Percentiles rank a stretch among this genome's conserved stretches.
Conservation (phyloP, 768 basidiomycete species). For the Russula sp. region DNA sequence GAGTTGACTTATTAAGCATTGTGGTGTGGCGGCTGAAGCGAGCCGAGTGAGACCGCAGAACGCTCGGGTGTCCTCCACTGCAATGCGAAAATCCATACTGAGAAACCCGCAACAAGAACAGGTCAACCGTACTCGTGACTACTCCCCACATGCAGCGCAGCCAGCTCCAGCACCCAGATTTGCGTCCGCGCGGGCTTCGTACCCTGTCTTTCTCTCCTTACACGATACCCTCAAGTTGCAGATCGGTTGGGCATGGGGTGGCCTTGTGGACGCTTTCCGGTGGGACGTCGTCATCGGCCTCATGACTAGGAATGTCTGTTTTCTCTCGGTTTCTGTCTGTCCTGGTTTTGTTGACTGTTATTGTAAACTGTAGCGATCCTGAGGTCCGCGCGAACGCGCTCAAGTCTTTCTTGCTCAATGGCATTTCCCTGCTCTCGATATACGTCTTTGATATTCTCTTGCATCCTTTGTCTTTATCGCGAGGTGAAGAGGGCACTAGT, state of each 20-base stretch:
- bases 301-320: slow-evolving; percentile 50
- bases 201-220: slow-evolving; percentile 68
- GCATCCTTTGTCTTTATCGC: slow-evolving; percentile 67
- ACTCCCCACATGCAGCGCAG: slow-evolving; percentile 11
- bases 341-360: not conserved
- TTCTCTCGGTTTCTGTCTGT: not conserved
- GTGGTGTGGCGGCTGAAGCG: not conserved
- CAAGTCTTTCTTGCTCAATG: slow-evolving; percentile 74
- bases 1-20: not conserved
- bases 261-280: slow-evolving; percentile 67
- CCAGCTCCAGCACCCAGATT: slow-evolving; percentile 1
- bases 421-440: slow-evolving; percentile 66
- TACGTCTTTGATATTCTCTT: slow-evolving; percentile 74
- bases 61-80: slow-evolving; percentile 9
- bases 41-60: not conserved
- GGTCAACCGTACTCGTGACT: not conserved
- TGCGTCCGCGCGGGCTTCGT: slow-evolving; percentile 46
- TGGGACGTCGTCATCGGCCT: slow-evolving; percentile 64
- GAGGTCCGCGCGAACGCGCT: slow-evolving; percentile 72
- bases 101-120: slow-evolving; percentile 17
- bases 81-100: slow-evolving; percentile 21
- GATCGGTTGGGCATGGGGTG: slow-evolving; percentile 53
- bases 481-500: slow-evolving; percentile 30
- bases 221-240: slow-evolving; percentile 61
- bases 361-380: slow-evolving; percentile 57